Percentiles rank a stretch among this genome's conserved stretches.
phyloP scores from a whole-genome alignment of 2,329 filamentous ascomycete species.

The Reticulascus tulasneorum region DNA sequence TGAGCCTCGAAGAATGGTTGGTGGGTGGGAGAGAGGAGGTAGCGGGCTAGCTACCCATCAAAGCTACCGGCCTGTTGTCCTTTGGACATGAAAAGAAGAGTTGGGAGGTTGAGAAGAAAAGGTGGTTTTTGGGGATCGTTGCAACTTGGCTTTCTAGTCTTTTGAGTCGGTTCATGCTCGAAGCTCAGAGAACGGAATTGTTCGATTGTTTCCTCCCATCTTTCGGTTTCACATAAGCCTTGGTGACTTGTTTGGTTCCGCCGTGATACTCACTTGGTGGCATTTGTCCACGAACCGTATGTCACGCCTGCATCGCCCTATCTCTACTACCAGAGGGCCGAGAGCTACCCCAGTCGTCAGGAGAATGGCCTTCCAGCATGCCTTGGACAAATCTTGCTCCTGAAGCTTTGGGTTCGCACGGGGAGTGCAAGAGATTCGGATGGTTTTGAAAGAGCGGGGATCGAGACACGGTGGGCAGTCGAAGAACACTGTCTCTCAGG shows the following conservation, averaged over 20 bases:
- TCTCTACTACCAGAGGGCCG: no score
- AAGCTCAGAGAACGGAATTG: constrained; percentile 14
- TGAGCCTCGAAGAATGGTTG: no score
- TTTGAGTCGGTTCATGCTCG: constrained; percentile 11
- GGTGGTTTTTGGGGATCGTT: constrained; percentile 8
- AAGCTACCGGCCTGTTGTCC: constrained; percentile 9
- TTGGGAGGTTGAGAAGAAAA: neutral
- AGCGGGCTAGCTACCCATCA: constrained; percentile 2
- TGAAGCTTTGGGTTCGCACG: no score
- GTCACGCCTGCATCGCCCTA: no score
- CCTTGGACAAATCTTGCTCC: neutral
- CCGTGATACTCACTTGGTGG: neutral
- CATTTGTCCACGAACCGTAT: no score
- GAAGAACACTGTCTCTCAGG: no score
- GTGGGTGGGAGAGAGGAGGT: constrained; percentile 4
- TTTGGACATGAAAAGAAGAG: constrained; percentile 9
- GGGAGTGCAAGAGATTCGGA: no score
- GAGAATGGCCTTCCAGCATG: neutral
- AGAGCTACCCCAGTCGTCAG: neutral
- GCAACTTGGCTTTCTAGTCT: constrained; percentile 9
- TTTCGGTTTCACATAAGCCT: neutral
- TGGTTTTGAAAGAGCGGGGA: no score
- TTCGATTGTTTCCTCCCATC: constrained; percentile 13
- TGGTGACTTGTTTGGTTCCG: neutral
- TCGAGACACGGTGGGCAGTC: no score